Base-by-base conservation (phyloP, 139 green algal genomes). In the Coccomyxa sp. region DNA sequence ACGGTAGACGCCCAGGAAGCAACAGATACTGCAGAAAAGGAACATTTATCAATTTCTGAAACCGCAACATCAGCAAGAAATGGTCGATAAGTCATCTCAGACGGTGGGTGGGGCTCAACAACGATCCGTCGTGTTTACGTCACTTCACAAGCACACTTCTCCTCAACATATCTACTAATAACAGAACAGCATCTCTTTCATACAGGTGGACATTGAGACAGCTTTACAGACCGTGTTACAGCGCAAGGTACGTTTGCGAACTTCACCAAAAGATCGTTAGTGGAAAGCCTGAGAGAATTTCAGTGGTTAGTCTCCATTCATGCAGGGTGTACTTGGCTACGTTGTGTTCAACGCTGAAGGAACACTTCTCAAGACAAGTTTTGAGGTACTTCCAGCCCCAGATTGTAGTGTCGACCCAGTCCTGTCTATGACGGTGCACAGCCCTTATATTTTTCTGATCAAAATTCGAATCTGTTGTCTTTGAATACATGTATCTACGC, bases 261-360 rank as follows among this genome's bases (percentile, higher is more conserved):
- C 38, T 11, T 51, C 7, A 51, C 3, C 38, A 51, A 51, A 51
- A 51, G 38, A 51, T 3, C 38, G 38, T 51, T 71, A 28, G 9
- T 9, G 18, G 63, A 21, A 71, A 71, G 9, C 63, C 18, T 71
- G 7, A n/a, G 63, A 11, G 63, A 21, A 71, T 15, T 9, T 71
- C 18, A 25, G 18, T 60, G 76, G 1, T 80, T 16, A 80, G 27
- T 51, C 71, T 32, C 38, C 12, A 28, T 63, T 31, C 10, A 15
- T 83, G 71, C 88, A 92, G 89, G 91, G 91, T 30, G 88, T 94
- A 0, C 57, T 91, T 3, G 89, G 87, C 0, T 86, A 85, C 45
- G 86, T 93, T 21, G 88, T 94, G 31, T 82, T 91, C 71, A 81
- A 90, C 79, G 80, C 82, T 14, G 85, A 93, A 16, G 89, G 89